phyloP scores from a whole-genome alignment of 2,329 filamentous ascomycete genomes.

The Aspergillus phoenicis region DNA sequence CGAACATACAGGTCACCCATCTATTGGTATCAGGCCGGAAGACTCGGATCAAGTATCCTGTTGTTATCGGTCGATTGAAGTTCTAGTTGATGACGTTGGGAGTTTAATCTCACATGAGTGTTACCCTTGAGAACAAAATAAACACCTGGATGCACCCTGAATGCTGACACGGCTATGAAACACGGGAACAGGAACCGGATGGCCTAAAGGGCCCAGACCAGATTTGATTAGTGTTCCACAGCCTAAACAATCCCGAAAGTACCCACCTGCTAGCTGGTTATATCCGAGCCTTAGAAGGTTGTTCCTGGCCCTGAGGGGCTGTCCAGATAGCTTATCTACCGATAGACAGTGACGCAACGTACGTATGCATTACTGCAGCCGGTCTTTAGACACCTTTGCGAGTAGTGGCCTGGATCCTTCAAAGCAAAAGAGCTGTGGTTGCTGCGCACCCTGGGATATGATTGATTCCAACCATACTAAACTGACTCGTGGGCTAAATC shows the following conservation, averaged over 20 bases:
- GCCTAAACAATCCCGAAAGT: neutral
- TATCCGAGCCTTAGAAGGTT: neutral
- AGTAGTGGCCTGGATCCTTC: neutral
- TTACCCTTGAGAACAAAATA: neutral
- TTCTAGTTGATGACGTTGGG: neutral
- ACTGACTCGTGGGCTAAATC: neutral
- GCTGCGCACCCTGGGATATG: neutral
- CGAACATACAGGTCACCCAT: neutral
- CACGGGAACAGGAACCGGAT: neutral
- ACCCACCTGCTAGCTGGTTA: slow-evolving; percentile 3
- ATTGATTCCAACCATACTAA: too few species aligned
- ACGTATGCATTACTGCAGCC: neutral
- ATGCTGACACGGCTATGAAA: neutral
- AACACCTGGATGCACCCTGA: neutral
- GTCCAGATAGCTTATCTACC: neutral
- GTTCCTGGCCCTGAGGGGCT: neutral
- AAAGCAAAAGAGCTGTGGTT: neutral
- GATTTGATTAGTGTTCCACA: neutral
- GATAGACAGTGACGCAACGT: neutral
- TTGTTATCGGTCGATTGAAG: neutral
- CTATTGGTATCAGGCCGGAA: neutral
- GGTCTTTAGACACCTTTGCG: neutral
- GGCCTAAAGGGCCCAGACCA: neutral
- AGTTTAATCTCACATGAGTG: neutral
- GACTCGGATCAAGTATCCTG: neutral